Conservation (phyloP, 257 asterid genomes). For the Parsonsia alboflavescens region DNA sequence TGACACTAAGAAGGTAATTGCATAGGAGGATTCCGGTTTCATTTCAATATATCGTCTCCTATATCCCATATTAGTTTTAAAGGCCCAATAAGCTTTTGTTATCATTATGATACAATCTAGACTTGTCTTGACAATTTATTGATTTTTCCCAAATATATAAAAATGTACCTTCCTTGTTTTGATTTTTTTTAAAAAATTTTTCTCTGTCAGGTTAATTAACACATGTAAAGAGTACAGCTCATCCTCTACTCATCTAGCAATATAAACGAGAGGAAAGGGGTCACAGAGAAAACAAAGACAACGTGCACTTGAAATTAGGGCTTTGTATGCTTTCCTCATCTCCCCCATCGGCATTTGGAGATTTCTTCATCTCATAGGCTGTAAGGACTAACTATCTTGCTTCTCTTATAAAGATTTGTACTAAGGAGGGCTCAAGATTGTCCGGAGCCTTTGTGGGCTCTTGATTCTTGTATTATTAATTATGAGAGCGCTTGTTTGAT, state of each 20-base stretch:
- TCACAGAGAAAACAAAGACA: not conserved
- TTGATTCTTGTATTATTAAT: not conserved
- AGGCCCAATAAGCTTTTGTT: not conserved
- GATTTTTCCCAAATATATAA: not conserved
- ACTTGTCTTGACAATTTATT: not conserved
- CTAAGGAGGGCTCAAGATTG: not conserved
- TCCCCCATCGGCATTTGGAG: not conserved
- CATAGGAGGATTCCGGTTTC: not conserved
- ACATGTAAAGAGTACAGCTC: conserved; percentile 1
- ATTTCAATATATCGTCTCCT: not conserved
- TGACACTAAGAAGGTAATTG: not conserved
- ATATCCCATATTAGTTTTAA: not conserved
- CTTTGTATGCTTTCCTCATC: not conserved
- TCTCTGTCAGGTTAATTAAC: not conserved
- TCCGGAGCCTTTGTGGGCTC: not conserved
- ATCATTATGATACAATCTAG: not conserved
- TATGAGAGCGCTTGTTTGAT: not conserved
- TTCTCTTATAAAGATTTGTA: not conserved
- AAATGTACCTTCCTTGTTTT: not conserved
- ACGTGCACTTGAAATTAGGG: not conserved
- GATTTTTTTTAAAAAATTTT: not conserved
- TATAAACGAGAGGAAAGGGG: not conserved
- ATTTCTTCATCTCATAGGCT: not conserved
- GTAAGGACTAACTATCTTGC: not conserved
- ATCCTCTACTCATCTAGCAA: not conserved